Base-by-base conservation (phyloP, 305 asterid genomes). In the Stenogyne calaminthoides region DNA sequence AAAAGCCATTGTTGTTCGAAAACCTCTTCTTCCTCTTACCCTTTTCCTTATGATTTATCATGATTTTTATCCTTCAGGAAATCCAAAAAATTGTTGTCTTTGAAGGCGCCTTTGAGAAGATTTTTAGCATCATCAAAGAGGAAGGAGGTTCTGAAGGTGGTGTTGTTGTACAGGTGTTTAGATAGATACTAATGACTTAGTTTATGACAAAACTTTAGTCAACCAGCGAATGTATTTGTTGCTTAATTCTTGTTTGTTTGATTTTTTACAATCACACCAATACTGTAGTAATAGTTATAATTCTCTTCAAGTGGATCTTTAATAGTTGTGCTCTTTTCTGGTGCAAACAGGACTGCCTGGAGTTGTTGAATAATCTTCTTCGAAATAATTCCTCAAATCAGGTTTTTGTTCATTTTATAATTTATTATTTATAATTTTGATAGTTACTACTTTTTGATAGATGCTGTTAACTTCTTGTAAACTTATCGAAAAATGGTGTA, bases 61-160 rank as follows among this genome's bases (percentile, higher is more conserved):
- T 73, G 71, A 32, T 71, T 66, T 76, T 52, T 22, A 66, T 37
- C 57, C 61, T 82, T 76, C 88, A 94, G 99, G 97, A 94, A 89
- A 91, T 94, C 80, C 99, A 94, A 86, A 91, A 94, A 88, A 94
- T 94, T 59, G 85, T 94, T 82, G 97, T 91, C 76, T 94, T 94
- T 85, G 99, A 94, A 90, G 95, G 98, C 76, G 98, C 97, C 77
- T 90, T 95, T 77, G 99, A 95, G 86, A 95, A 90, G 91, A 89
- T 95, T 68, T 95, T 92, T 79, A 86, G 98, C 87, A 92, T 92
- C 80, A 85, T 95, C 72, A 89, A 75, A 78, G 97, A 91, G 83
- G 97, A 94, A 85, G 97, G 97, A 67, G 97, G 95, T 72, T 92
- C 98, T 71, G 97, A 95, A 77, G 96, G 98, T 65, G 98, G 99